phyloP scores from a whole-genome alignment of 306 rosid species.

The Ochetophila trinervis region DNA sequence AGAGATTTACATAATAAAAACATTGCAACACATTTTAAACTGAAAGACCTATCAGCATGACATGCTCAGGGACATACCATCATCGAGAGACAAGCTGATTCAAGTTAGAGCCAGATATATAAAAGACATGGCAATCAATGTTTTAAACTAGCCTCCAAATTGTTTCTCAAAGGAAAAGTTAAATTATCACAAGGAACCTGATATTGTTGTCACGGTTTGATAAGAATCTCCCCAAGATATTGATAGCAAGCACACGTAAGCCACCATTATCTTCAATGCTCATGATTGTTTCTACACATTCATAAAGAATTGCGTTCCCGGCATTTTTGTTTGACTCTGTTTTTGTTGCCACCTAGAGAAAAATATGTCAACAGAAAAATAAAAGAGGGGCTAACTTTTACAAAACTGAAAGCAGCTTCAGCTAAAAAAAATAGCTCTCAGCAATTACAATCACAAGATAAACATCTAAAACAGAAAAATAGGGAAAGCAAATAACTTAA shows the following conservation, averaged over 20 bases:
- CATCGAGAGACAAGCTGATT: background rate
- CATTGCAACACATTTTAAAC: too few species aligned
- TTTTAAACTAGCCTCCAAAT: background rate
- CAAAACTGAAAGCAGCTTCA: conserved; percentile 1
- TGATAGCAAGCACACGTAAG: conserved; percentile 94
- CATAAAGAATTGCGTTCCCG: conserved; percentile 92
- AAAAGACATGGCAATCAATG: background rate
- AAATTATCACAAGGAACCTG: conserved; percentile 50
- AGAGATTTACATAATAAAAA: too few species aligned
- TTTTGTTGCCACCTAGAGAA: conserved; percentile 88
- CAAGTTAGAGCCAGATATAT: background rate
- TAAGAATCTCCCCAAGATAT: conserved; percentile 95
- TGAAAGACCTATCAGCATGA: too few species aligned
- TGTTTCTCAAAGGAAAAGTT: background rate
- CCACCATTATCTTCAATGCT: conserved; percentile 96
- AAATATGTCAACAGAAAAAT: conserved; percentile 23
- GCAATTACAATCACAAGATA: background rate
- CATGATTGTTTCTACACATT: conserved; percentile 97
- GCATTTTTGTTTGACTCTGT: conserved; percentile 97
- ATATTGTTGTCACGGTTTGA: conserved; percentile 96
- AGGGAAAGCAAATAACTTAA: background rate
- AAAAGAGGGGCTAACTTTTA: conserved; percentile 4
- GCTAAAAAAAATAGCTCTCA: background rate
- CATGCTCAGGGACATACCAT: too few species aligned
- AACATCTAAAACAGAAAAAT: background rate